Conservation (phyloP, 2,329 filamentous ascomycete species). For the Colletotrichum magnum region DNA sequence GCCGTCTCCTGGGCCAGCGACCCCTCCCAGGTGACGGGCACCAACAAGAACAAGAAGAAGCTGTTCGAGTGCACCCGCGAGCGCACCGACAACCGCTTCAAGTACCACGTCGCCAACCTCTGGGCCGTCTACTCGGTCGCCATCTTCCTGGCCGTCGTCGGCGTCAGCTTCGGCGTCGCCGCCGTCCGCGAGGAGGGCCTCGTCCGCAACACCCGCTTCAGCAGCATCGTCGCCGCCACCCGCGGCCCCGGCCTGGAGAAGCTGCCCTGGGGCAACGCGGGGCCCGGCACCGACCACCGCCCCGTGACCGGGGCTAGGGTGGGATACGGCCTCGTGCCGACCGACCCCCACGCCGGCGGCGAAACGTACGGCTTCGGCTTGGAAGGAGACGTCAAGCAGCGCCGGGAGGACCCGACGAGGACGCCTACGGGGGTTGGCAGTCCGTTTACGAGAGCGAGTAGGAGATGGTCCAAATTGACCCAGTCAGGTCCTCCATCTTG, state of each 20-base stretch:
- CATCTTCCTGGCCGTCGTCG: constrained; percentile 47
- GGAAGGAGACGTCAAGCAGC: constrained; percentile 48
- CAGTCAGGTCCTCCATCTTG: not conserved
- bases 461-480: constrained; percentile 34
- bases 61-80: constrained; percentile 48
- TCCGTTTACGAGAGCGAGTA: constrained; percentile 24
- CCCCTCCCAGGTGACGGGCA: constrained; percentile 43
- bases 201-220: constrained; percentile 54
- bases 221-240: constrained; percentile 56
- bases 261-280: constrained; percentile 44
- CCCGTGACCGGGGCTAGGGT: constrained; percentile 36
- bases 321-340: constrained; percentile 40
- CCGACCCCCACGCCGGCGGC: constrained; percentile 41
- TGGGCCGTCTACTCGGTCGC: constrained; percentile 54
- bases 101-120: constrained; percentile 48
- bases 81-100: constrained; percentile 47
- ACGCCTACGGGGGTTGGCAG: constrained; percentile 29
- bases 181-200: constrained; percentile 51
- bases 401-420: constrained; percentile 23
- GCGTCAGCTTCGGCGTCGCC: constrained; percentile 47
- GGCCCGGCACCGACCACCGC: constrained; percentile 28
- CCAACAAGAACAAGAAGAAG: constrained; percentile 41
- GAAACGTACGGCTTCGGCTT: constrained; percentile 49
- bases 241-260: constrained; percentile 53
- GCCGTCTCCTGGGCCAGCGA: constrained; percentile 50